Evolutionary conservation across 169 alveolate genomes (phyloP).

Genomic region (Plasmodium inui): DNA sequence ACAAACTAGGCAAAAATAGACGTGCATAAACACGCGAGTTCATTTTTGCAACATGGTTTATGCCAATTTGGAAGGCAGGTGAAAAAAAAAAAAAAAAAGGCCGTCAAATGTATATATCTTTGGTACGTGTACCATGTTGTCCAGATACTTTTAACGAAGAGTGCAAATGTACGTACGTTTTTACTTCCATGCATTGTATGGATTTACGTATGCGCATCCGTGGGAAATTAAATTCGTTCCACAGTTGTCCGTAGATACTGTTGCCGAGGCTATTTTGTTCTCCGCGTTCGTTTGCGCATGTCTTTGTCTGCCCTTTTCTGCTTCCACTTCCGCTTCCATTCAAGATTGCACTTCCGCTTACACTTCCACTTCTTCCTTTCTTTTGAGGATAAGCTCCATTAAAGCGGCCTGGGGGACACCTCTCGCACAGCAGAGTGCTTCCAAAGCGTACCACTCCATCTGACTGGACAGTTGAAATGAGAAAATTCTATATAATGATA

Average conservation of each 20-base stretch:
- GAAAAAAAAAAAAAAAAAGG: background rate
- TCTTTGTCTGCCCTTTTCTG: background rate
- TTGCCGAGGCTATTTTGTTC: background rate
- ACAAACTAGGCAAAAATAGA: background rate
- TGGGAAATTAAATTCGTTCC: background rate
- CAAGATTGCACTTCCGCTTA: no score
- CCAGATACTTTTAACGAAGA: background rate
- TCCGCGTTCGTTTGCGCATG: background rate
- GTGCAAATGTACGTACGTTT: background rate
- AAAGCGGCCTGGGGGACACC: background rate
- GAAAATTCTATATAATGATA: constrained; percentile 44
- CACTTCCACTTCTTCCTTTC: background rate
- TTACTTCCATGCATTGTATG: background rate
- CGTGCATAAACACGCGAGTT: background rate
- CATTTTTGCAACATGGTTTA: background rate
- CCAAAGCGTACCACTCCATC: background rate
- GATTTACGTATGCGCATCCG: background rate
- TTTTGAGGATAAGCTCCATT: background rate
- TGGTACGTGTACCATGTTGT: background rate
- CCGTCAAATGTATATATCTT: background rate
- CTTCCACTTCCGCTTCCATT: background rate
- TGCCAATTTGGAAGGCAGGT: background rate
- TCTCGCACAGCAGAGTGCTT: background rate
- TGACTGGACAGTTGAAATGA: background rate
- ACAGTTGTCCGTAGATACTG: background rate